Percentiles rank a stretch among this genome's conserved stretches.
These are phyloP conservation scores for Alloteropsis semialata DNA, from an alignment of 176 grass and related monocot species.

Conservation along the genomic window DNA sequence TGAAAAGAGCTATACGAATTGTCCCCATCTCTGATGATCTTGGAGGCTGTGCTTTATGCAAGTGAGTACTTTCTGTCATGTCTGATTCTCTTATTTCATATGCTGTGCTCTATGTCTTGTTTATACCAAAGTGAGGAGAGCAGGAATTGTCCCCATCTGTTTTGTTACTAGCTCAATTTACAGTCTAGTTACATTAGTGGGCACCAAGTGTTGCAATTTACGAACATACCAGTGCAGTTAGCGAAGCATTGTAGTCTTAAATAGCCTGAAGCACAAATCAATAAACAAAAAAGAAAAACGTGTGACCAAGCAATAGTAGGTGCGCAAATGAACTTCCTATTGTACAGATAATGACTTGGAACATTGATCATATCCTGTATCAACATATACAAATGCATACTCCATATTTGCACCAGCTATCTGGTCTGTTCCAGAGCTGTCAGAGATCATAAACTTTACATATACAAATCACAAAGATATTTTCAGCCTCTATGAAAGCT, in stretches of 20 bases:
- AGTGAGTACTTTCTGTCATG: constrained; percentile 45
- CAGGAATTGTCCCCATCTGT: too few species aligned
- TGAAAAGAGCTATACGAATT: constrained; percentile 82
- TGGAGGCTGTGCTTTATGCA: constrained; percentile 87
- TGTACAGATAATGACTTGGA: too few species aligned
- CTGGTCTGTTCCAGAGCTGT: too few species aligned
- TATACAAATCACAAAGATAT: too few species aligned
- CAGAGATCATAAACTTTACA: too few species aligned
- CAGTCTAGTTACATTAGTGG: constrained; percentile 25
- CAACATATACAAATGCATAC: too few species aligned
- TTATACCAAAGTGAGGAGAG: too few species aligned
- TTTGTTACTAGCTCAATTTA: constrained; percentile 4
- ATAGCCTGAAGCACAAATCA: neutral
- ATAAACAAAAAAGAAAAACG: neutral
- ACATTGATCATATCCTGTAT: too few species aligned
- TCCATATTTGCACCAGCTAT: too few species aligned
- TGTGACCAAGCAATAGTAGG: too few species aligned
- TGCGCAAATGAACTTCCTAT: too few species aligned
- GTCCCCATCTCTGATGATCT: constrained; percentile 79
- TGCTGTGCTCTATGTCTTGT: neutral
- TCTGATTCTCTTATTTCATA: neutral
- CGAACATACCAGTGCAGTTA: neutral
- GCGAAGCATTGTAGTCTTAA: neutral
- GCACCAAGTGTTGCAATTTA: neutral
- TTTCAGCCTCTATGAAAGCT: too few species aligned